Evolutionary conservation across 1,284 basidiomycete species (phyloP), one percentile per base, ranked within the genome.

Genomic region (Calocybe gambosa): DNA sequence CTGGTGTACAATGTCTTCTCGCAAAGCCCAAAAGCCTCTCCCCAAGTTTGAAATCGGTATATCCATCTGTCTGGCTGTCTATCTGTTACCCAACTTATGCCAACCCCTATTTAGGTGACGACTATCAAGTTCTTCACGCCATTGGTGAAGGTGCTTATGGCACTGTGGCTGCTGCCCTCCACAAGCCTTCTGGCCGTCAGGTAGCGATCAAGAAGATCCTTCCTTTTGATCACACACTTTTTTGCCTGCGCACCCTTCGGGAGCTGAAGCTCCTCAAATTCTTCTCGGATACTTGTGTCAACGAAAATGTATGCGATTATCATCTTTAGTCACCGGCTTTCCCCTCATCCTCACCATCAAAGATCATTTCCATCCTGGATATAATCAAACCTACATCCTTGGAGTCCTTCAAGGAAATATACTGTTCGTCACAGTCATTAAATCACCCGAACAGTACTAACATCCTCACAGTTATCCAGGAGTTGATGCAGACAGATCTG

Each of bases 401-500:
- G 43, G 85, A 89, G 15, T 69, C 74, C 2, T 95, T 95, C 73
- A 89, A 82, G 55, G 91, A 94, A 62, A 92, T 85, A 21, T 85
- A 85, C 61, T 82, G 84, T 83, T 49, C 43, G 80, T 65, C 36
- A 5, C 35, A 26, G 7, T 23, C n/a, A 7, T 41, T 38, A 35
- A 31, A 21, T 3, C 43, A 20, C 38, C 38, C 10, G 49, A 16
- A 19, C 41, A 13, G 12, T 41, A 19, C 39, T 19, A 34, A 34
- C 13, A 34, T 42, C 41, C 23, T 18, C 41, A 12, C 55, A 85
- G 81, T 94, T 53, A 85, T 95, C 53, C 89, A 92, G 63, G 90
- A 93, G 64, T 72, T 93, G 41, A 92, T 93, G 82, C 91, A 94
- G 62, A 92, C 88, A 1, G 89, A 93, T 61, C 70, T 94, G 59